Base-by-base conservation (phyloP, 208 protist genomes). In the Lotmaria passim region DNA sequence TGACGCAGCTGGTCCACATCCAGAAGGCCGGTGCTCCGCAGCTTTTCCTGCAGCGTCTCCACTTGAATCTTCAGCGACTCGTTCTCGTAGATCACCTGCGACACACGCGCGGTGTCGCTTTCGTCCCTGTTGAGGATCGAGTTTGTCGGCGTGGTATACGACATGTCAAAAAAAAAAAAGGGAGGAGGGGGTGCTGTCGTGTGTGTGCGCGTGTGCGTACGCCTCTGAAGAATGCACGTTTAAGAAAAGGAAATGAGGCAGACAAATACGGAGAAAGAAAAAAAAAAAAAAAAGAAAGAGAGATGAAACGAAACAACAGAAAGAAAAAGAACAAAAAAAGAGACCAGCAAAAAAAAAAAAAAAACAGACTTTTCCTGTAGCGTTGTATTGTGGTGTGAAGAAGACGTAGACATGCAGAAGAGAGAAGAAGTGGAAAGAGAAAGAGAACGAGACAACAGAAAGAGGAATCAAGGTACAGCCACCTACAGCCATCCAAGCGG, bases 61-160 rank as follows among this genome's bases (percentile, higher is more conserved):
- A 73, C 44, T 46, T 91, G 69, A 34, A 93, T 82, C 31, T 88
- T 80, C 23, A 93, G 76, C 8, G 43, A 69, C 69, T 93, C 87
- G 44, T 93, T 93, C 23, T 88, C 70, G 39, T 78, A 82, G 30
- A 94, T 71, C 12, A 94, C 31, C 50, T 69, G 48, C 36, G 78
- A 67, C 7, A 70, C n/a, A 7, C 65, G 66, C 5, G 44, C 61
- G 10, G 34, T 31, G 43, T 82, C 75, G 15, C 21, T 46, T 7
- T 28, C 17, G 44, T 76, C 55, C n/a, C 77, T 64, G 44, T 78
- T 85, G 0, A 85, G 43, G 33, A 79, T 36, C 2, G 80, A 82
- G 46, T 73, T 73, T 26, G 79, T 75, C 0, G 77, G 82, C 0
- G 75, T 86, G 17, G 56, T 26, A 23, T 31, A 39, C n/a, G 59